Conservation (phyloP, 192 early-diverging fungal genomes). For the Coemansia sp. region DNA sequence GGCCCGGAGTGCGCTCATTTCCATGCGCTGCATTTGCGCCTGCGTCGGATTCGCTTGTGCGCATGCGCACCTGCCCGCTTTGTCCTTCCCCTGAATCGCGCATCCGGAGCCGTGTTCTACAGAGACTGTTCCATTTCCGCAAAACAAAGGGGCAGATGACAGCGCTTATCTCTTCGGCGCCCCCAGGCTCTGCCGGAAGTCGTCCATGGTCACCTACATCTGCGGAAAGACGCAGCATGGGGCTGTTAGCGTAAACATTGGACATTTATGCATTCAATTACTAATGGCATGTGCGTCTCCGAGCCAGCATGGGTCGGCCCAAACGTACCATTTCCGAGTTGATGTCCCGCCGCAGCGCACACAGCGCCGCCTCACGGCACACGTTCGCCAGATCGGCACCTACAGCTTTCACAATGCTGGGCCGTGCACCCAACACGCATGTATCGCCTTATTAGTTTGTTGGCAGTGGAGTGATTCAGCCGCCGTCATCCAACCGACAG, state of each 20-base stretch:
- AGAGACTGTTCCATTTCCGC: slow-evolving; percentile 3
- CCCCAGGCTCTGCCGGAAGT: slow-evolving; percentile 17
- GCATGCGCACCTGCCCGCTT: background rate
- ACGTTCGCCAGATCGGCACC: slow-evolving; percentile 80
- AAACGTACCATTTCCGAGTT: slow-evolving; percentile 52
- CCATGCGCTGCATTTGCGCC: background rate
- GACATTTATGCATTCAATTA: background rate
- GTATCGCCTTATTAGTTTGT: no score
- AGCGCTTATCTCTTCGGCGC: background rate
- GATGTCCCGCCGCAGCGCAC: slow-evolving; percentile 59
- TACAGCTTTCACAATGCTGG: slow-evolving; percentile 10
- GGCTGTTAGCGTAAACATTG: slow-evolving; percentile 1
- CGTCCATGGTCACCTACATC: slow-evolving; percentile 24
- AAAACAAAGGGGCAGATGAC: background rate
- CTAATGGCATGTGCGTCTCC: slow-evolving; percentile 2
- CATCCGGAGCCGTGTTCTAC: background rate
- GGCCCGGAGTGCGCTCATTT: background rate
- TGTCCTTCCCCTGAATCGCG: no score
- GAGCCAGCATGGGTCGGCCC: slow-evolving; percentile 7
- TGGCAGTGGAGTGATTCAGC: no score
- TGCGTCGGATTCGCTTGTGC: background rate
- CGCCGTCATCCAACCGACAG: background rate
- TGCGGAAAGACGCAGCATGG: background rate
- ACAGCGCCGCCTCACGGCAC: slow-evolving; percentile 76
- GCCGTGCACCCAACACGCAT: background rate